Percentiles rank a stretch among this genome's conserved stretches.
These are phyloP conservation scores for Saprolegnia diclina DNA, from an alignment of 352 stramenopile genomes.

Conservation along the genomic window DNA sequence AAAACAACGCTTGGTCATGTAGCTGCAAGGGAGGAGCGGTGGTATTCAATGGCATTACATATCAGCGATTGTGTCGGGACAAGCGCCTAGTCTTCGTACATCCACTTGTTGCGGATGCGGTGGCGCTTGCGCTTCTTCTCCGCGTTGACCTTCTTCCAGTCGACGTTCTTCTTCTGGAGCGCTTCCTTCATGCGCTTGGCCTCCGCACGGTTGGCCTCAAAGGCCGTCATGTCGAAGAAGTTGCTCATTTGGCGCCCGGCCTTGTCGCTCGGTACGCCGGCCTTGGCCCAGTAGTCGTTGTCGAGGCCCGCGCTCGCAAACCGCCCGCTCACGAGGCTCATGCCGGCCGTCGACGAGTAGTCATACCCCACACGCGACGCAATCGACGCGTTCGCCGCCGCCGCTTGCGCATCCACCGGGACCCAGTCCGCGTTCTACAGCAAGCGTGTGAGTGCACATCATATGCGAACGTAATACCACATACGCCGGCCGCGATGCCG, in stretches of 20 bases:
- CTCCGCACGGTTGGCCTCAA: conserved; percentile 80
- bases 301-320: conserved; percentile 70
- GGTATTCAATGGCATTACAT: background rate
- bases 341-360: conserved; percentile 65
- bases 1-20: too few species aligned
- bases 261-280: conserved; percentile 54
- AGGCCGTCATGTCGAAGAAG: conserved; percentile 73
- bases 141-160: conserved; percentile 80
- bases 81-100: conserved; percentile 61
- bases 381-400: conserved; percentile 35
- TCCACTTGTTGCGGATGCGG: conserved; percentile 81
- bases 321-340: conserved; percentile 43
- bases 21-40: too few species aligned
- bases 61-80: background rate
- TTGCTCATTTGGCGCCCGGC: conserved; percentile 79
- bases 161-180: conserved; percentile 78
- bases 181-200: conserved; percentile 67
- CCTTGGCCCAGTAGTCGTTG: conserved; percentile 59
- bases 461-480: background rate
- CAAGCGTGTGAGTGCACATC: conserved; percentile 13
- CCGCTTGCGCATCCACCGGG: conserved; percentile 38
- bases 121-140: conserved; percentile 85
- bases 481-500: conserved; percentile 62
- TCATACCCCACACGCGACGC: conserved; percentile 39
- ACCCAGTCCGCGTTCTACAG: conserved; percentile 71